These are phyloP conservation scores for Penicillium riverlandense DNA, from an alignment of 495 filamentous ascomycete species.

Conservation along the genomic window DNA sequence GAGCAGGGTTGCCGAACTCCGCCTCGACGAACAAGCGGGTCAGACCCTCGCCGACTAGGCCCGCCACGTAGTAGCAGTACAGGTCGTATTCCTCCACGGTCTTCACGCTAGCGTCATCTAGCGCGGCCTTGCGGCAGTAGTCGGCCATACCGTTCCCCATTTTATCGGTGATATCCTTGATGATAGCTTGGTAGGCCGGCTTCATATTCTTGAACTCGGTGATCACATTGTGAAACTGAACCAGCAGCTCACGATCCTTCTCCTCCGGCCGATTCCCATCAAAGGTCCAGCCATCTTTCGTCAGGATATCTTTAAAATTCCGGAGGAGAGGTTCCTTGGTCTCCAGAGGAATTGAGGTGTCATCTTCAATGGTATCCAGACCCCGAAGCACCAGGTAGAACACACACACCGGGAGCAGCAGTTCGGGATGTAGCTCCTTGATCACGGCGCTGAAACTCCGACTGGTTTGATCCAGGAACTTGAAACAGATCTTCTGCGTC, in stretches of 20 bases:
- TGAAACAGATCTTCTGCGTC: conserved; percentile 73
- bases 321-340: conserved; percentile 84
- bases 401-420: conserved; percentile 81
- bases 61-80: conserved; percentile 98
- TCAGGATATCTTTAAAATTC: conserved; percentile 68
- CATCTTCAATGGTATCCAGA: conserved; percentile 95
- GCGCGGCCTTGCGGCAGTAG: conserved; percentile 74
- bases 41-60: conserved; percentile 86
- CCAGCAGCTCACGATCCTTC: conserved; percentile 87
- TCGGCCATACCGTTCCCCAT: conserved; percentile 99
- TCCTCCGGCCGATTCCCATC: conserved; percentile 80
- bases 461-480: conserved; percentile 80
- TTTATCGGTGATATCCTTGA: conserved; percentile 87
- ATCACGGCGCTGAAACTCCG: conserved; percentile 93
- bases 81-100: conserved; percentile 84
- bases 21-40: conserved; percentile 88
- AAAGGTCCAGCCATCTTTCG: conserved; percentile 85
- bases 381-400: conserved; percentile 91
- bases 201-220: conserved; percentile 86
- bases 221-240: conserved; percentile 83
- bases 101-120: conserved; percentile 69
- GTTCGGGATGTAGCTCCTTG: conserved; percentile 87
- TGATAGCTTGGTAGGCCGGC: conserved; percentile 72
- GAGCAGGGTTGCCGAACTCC: conserved; percentile 75
- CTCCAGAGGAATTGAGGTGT: conserved; percentile 79